Conservation (phyloP, 257 asterid species). For the Jacaranda mimosifolia region DNA sequence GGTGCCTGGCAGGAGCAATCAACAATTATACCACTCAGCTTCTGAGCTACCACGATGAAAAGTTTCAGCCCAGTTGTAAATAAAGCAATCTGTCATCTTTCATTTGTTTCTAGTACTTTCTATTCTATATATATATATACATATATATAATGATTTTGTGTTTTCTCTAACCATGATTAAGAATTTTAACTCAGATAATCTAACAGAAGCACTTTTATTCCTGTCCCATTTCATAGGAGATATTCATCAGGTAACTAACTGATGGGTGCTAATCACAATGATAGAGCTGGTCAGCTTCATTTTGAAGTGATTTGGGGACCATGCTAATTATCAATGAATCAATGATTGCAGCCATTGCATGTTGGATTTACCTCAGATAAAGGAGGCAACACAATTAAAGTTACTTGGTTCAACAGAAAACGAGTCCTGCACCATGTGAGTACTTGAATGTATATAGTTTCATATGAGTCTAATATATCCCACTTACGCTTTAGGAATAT, state of each 20-base stretch:
- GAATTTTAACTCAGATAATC: slow-evolving; percentile 34
- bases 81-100: background rate
- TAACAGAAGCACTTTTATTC: slow-evolving; percentile 45
- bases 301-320: background rate
- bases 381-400: slow-evolving; percentile 47
- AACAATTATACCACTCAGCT: slow-evolving; percentile 40
- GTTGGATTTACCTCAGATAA: slow-evolving; percentile 41
- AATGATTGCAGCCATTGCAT: slow-evolving; percentile 46
- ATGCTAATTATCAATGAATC: background rate
- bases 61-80: slow-evolving; percentile 10
- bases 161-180: background rate
- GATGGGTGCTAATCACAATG: no score
- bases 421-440: slow-evolving; percentile 40
- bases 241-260: slow-evolving; percentile 43
- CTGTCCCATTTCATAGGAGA: slow-evolving; percentile 49
- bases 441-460: no score
- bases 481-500: no score
- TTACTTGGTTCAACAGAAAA: slow-evolving; percentile 40
- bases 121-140: no score
- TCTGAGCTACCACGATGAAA: background rate
- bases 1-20: slow-evolving; percentile 46
- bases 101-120: background rate
- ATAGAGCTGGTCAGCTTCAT: no score
- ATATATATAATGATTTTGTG: background rate
- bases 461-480: no score